phyloP scores from a whole-genome alignment of 2,329 filamentous ascomycete genomes.

The Penicillium sp. region DNA sequence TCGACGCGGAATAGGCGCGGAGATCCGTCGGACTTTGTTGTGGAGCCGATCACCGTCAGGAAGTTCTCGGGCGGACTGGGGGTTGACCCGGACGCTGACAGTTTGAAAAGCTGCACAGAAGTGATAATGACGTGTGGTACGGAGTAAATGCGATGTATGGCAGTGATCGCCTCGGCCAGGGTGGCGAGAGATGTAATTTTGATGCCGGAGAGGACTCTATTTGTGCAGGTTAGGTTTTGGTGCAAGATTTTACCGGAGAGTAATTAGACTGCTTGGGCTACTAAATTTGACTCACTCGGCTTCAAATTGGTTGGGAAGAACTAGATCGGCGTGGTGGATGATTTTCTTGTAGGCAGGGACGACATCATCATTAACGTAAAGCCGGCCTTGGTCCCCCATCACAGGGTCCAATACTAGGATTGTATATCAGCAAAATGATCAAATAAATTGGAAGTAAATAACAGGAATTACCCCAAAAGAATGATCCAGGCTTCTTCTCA shows the following conservation, averaged over 20 bases:
- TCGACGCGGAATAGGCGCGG: constrained; percentile 88
- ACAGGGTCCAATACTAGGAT: constrained; percentile 83
- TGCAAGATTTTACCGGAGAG: neutral
- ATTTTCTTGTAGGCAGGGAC: constrained; percentile 87
- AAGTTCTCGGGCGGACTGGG: constrained; percentile 48
- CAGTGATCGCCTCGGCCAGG: constrained; percentile 75
- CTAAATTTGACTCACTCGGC: constrained; percentile 72
- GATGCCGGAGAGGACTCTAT: constrained; percentile 80
- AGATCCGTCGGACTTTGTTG: constrained; percentile 64
- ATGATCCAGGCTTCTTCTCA: constrained; percentile 69
- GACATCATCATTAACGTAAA: constrained; percentile 91
- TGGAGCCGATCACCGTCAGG: constrained; percentile 79
- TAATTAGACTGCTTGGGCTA: neutral
- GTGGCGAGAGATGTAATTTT: constrained; percentile 77
- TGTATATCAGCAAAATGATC: constrained; percentile 14
- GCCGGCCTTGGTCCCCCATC: constrained; percentile 92
- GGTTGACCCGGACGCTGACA: constrained; percentile 52
- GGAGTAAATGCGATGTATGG: constrained; percentile 75
- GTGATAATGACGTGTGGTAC: constrained; percentile 93
- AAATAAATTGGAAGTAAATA: neutral
- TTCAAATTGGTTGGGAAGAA: constrained; percentile 96
- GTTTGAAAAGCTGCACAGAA: constrained; percentile 72
- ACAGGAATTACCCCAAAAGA: constrained; percentile 76
- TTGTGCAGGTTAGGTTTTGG: neutral
- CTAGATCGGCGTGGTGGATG: constrained; percentile 82